Evolutionary conservation across 768 basidiomycete species (phyloP), one percentile per base, ranked within the genome.

Genomic region (Asterophora lycoperdoides): DNA sequence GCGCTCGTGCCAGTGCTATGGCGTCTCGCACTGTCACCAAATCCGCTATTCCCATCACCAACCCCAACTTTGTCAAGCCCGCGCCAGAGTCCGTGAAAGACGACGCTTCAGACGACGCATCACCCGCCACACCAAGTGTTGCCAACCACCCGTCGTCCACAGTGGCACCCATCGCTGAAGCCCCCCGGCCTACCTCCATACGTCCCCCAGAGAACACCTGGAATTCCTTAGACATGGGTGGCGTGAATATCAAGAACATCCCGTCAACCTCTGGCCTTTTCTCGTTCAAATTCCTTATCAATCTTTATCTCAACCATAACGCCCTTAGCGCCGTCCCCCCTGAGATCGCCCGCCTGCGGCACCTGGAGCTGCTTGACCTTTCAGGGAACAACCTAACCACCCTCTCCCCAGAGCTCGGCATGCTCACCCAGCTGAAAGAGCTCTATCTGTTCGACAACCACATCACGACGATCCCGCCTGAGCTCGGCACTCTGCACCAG

Each of bases 241-340:
- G 96, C 13, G 84, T 96, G 56, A 81, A 83, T 55, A 83, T 99
- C 63, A 95, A 94, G 76, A 91, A 87, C 56, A 76, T 99, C 43
- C 89, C 94, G 30, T 70, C 83, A 5, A 75, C 70, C 6, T 87
- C 85, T 39, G 84, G 83, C 20, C 73, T 91, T 36, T 90, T 89
- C 67, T 72, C 82, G 7, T 97, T 95, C 73, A 81, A 82, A n/a
- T 96, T 93, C 76, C 84, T 99, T 51, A 87, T 86, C 57, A 87
- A 85, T 53, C 85, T 99, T 41, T 97, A 94, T 70, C 88, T 99
- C 65, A 97, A 97, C 58, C 95, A 98, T 73, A 99, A 99, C 60
- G 74, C 81, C 19, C 76, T 99, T 39, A 71, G 83, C 8, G 65
- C 78, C 53, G 69, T 99, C 29, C 93, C 95, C 4, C 79, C 87